These are phyloP conservation scores for Wallemia mellicola DNA, from an alignment of 1,284 basidiomycete species.

Conservation along the genomic window DNA sequence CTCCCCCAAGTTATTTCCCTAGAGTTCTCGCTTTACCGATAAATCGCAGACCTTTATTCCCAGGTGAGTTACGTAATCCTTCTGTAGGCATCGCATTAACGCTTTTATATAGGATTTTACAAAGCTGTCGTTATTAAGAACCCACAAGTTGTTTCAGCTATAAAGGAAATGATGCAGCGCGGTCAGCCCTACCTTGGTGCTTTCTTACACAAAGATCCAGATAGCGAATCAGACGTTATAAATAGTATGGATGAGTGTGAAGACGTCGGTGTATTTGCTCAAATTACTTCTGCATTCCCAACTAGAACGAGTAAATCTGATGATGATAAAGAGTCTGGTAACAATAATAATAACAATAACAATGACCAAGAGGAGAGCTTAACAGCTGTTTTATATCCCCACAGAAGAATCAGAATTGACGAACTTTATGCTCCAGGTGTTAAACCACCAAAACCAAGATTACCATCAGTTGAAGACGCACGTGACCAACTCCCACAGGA, in stretches of 20 bases:
- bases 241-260: slow-evolving; percentile 66
- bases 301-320: slow-evolving; percentile 19
- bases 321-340: slow-evolving; percentile 16
- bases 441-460: slow-evolving; percentile 1
- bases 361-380: slow-evolving; percentile 42
- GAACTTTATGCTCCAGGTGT: slow-evolving; percentile 25
- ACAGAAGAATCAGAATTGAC: slow-evolving; percentile 68
- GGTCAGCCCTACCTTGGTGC: slow-evolving; percentile 95
- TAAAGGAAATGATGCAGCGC: slow-evolving; percentile 85
- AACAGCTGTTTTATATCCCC: slow-evolving; percentile 83
- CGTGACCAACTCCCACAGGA: not conserved
- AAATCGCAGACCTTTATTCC: slow-evolving; percentile 79
- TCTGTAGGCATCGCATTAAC: slow-evolving; percentile 3
- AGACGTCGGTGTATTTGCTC: slow-evolving; percentile 81
- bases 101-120: slow-evolving; percentile 39
- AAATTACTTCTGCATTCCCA: slow-evolving; percentile 82
- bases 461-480: not conserved
- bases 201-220: slow-evolving; percentile 84
- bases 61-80: slow-evolving; percentile 20
- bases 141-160: slow-evolving; percentile 67
- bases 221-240: slow-evolving; percentile 76
- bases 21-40: slow-evolving; percentile 88
- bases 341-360: slow-evolving; percentile 27
- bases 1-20: slow-evolving; percentile 62
- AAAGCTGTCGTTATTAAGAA: slow-evolving; percentile 80